A percentile compares a stretch with the other conserved stretches of the same genome.
Evolutionary conservation across 208 protist species (phyloP).

Genomic region (Naegleria fowleri): DNA sequence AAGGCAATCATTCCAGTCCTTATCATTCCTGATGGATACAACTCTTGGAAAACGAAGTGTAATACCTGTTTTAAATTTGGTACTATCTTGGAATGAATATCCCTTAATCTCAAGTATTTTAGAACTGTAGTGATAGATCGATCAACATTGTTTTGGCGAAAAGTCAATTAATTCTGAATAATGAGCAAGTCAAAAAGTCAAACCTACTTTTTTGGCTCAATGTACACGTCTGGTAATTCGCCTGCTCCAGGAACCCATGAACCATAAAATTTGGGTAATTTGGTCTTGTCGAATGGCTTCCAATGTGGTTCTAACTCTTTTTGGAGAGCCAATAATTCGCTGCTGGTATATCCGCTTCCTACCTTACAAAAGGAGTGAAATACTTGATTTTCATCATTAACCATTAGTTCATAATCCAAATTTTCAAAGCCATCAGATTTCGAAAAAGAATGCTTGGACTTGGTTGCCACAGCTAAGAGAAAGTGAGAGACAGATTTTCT

Average conservation of each 20-base stretch:
- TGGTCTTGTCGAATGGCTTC: constrained; percentile 38
- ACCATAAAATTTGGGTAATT: constrained; percentile 46
- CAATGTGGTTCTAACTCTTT: constrained; percentile 47
- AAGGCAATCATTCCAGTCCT: constrained; percentile 44
- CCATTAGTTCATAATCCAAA: neutral
- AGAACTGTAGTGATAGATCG: constrained; percentile 42
- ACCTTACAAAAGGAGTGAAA: constrained; percentile 60
- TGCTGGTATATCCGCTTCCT: constrained; percentile 55
- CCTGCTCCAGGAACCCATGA: constrained; percentile 46
- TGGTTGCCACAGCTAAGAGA: constrained; percentile 39
- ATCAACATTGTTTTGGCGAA: too few species aligned
- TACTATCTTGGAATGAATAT: constrained; percentile 46
- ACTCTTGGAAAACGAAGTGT: constrained; percentile 61
- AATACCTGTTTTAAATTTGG: constrained; percentile 47
- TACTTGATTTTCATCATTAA: neutral
- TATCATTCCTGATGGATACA: constrained; percentile 50
- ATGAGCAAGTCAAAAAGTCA: too few species aligned
- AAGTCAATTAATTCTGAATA: too few species aligned
- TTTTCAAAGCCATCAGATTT: constrained; percentile 20
- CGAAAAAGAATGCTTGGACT: constrained; percentile 32
- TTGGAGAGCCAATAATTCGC: constrained; percentile 48
- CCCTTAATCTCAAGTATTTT: constrained; percentile 56
- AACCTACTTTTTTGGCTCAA: neutral
- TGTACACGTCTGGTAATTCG: constrained; percentile 53
- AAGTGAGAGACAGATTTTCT: constrained; percentile 50